Conservation (phyloP, 169 alveolate genomes). For the Eimeria maxima region DNA sequence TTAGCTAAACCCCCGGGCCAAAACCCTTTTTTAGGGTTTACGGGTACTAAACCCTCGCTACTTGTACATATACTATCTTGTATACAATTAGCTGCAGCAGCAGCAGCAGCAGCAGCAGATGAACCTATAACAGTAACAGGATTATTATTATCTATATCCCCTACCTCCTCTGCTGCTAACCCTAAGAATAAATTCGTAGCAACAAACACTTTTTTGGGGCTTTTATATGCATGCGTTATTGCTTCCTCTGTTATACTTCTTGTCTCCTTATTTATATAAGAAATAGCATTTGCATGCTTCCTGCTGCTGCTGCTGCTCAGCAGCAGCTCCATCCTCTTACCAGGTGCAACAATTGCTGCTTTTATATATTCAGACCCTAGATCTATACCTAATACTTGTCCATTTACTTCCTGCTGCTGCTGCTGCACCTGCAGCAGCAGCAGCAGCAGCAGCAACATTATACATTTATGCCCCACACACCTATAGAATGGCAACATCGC, state of each 20-base stretch:
- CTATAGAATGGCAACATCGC: neutral
- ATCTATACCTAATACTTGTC: conserved; percentile 84
- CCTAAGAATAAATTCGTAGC: conserved; percentile 56
- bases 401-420: conserved; percentile 39
- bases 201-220: conserved; percentile 48
- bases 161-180: neutral
- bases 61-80: conserved; percentile 39
- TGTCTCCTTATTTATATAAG: conserved; percentile 69
- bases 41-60: neutral
- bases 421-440: conserved; percentile 29
- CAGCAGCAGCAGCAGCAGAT: conserved; percentile 29
- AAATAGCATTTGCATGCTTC: conserved; percentile 80
- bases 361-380: conserved; percentile 82
- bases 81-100: neutral
- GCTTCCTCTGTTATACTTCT: conserved; percentile 81
- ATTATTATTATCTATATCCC: neutral
- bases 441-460: neutral
- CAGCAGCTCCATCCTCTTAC: conserved; percentile 80
- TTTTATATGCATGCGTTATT: conserved; percentile 48
- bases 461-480: neutral
- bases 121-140: neutral
- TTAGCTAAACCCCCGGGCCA: conserved; percentile 17
- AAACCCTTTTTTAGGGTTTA: neutral
- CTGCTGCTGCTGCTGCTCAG: conserved; percentile 79
- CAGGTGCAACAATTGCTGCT: conserved; percentile 82